Base-by-base conservation (phyloP, 345 rosid species). In the Sapria himalayana region DNA sequence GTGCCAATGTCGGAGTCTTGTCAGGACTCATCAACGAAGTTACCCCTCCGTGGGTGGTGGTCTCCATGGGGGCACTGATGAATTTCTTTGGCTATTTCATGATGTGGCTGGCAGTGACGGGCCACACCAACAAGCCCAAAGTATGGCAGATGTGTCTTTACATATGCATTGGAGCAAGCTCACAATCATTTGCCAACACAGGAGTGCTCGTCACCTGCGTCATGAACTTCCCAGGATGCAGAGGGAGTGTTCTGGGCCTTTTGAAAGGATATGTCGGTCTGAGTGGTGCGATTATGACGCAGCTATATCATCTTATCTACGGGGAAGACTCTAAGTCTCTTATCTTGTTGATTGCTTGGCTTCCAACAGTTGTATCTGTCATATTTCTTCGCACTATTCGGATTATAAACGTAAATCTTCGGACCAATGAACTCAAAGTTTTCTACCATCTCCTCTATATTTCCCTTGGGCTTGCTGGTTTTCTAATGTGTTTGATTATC, bases 121-220 rank as follows among this genome's bases (percentile, higher is more conserved):
- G 46, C 37, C 58, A 51, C 31, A 32, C 39, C 18, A 18, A 46
- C 9, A 49, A 21, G 42, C 64, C 64, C 0, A 22, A 34, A 10
- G 46, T 53, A 23, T 53, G 64, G 64, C 64, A 52, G 35, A 58
- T 58, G 63, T 58, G 63, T 55, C 63, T 58, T 5, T 58, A 58
- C 50, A 58, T 58, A 37, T 44, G 50, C 33, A 9, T 59, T 11
- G 64, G 64, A 0, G 64, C 64, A 2, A 59, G 54, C 29, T 59
- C 64, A 9, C 64, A 53, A 34, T 27, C 54, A 25, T 59, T 48
- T 12, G 59, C 64, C 36, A 59, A 59, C 35, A 59, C 64, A 0
- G 64, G 64, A 2, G 59, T 51, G 23, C 50, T 59, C 10, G 64
- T 59, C 38, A 59, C 64, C 9, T 37, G 46, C 22, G 59, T 59